Percentiles rank a stretch among this genome's conserved stretches.
Conservation (phyloP, 2,329 filamentous ascomycete genomes). For the Stemphylium lycopersici region DNA sequence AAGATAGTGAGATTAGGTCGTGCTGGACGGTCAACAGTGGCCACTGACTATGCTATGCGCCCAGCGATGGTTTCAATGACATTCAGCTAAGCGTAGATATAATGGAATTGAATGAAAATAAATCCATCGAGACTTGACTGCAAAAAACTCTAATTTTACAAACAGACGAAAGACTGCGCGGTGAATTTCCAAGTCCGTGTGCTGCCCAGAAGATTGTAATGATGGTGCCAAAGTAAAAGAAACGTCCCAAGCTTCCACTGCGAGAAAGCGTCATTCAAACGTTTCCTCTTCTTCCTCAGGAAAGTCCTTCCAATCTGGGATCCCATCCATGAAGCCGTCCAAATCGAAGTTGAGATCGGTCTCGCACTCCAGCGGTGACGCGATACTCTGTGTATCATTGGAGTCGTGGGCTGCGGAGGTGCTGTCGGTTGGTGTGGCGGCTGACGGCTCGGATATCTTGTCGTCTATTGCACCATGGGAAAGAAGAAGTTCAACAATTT, state of each 20-base stretch:
- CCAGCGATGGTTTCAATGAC: too few relatives aligned
- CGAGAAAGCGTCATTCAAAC: not conserved
- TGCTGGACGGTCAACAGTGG: too few relatives aligned
- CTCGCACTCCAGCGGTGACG: not conserved
- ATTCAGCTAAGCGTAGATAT: too few relatives aligned
- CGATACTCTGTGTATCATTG: not conserved
- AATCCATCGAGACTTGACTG: too few relatives aligned
- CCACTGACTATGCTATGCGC: too few relatives aligned
- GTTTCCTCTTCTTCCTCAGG: not conserved
- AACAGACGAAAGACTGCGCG: too few relatives aligned
- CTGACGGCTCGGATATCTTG: not conserved
- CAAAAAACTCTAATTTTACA: too few relatives aligned
- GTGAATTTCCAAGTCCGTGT: too few relatives aligned
- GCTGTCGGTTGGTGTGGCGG: not conserved
- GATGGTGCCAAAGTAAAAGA: not conserved
- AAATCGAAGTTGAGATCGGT: not conserved
- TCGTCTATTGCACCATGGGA: not conserved
- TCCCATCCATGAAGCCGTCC: not conserved
- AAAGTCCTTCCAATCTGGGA: not conserved
- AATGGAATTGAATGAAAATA: too few relatives aligned
- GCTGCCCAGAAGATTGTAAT: not conserved
- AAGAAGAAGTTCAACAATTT: constrained; percentile 1
- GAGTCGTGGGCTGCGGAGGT: not conserved
- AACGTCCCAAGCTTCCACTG: not conserved
- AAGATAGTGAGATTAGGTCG: too few relatives aligned